Conservation (phyloP, 2,329 filamentous ascomycete genomes). For the Calycina herbarum region DNA sequence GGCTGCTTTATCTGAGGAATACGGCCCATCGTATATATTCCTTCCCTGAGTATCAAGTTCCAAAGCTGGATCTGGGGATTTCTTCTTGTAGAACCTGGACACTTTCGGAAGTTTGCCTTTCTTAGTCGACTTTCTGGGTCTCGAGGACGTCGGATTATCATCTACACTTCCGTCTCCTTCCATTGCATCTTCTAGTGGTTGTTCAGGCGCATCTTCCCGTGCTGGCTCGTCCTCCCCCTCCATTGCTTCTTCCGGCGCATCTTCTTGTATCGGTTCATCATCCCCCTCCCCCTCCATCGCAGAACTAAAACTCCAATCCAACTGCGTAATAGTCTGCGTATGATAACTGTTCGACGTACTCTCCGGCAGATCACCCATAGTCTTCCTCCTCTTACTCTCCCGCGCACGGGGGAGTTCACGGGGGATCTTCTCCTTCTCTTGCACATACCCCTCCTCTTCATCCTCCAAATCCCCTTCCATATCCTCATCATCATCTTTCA, state of each 20-base stretch:
- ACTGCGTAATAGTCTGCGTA: slow-evolving; percentile 35
- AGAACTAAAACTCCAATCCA: slow-evolving; percentile 30
- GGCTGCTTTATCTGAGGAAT: slow-evolving; percentile 8
- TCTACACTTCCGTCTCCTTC: slow-evolving; percentile 10
- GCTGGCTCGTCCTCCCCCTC: background rate
- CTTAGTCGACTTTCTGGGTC: background rate
- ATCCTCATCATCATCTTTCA: slow-evolving; percentile 18
- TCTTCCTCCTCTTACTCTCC: slow-evolving; percentile 29
- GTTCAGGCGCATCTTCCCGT: background rate
- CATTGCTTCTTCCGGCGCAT: background rate
- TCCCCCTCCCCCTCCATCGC: slow-evolving; percentile 14
- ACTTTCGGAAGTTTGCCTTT: slow-evolving; percentile 1
- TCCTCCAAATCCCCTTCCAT: slow-evolving; percentile 18
- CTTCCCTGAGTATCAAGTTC: slow-evolving; percentile 4
- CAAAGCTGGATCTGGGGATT: background rate
- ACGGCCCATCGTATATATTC: slow-evolving; percentile 3
- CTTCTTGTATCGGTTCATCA: background rate
- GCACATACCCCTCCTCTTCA: slow-evolving; percentile 20
- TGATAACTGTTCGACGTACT: slow-evolving; percentile 22
- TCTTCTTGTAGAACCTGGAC: slow-evolving; percentile 6
- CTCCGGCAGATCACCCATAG: slow-evolving; percentile 23
- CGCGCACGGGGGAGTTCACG: background rate
- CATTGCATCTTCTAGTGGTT: slow-evolving; percentile 12
- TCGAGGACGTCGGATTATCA: slow-evolving; percentile 3
- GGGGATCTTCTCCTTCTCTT: slow-evolving; percentile 20